Evolutionary conservation across 805 yeast species (phyloP).

Genomic region (Saccharomycopsis vini): DNA sequence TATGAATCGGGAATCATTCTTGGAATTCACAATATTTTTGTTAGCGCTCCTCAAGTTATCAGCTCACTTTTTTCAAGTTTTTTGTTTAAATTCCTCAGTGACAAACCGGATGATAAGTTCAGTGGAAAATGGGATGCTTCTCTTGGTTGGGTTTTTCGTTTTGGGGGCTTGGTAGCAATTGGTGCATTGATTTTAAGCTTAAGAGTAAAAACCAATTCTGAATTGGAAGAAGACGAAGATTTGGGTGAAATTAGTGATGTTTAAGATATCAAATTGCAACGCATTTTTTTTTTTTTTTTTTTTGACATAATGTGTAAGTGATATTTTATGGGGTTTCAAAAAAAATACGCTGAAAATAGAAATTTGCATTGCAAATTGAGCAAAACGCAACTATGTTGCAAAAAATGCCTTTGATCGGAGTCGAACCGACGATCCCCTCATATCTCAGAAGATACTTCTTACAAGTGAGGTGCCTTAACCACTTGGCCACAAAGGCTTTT

Average conservation of each 20-base stretch:
- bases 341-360: no score
- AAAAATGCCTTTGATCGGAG: no score
- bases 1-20: slow-evolving; percentile 48
- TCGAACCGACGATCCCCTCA: no score
- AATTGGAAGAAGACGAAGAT: slow-evolving; percentile 29
- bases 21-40: slow-evolving; percentile 51
- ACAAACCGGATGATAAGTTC: slow-evolving; percentile 21
- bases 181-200: slow-evolving; percentile 37
- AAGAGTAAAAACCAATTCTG: slow-evolving; percentile 34
- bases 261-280: no score
- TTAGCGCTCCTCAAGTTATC: slow-evolving; percentile 48
- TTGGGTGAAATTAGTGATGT: no score
- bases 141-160: slow-evolving; percentile 48
- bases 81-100: slow-evolving; percentile 32
- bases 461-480: no score
- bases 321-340: no score
- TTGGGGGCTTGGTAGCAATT: slow-evolving; percentile 43
- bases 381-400: background rate
- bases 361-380: background rate
- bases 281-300: no score
- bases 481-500: no score
- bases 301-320: no score
- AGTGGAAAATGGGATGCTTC: slow-evolving; percentile 29
- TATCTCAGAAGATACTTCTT: no score
- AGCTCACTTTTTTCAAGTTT: slow-evolving; percentile 41